Evolutionary conservation across 2,329 filamentous ascomycete genomes (phyloP).

Genomic region (Botrytis elliptica): DNA sequence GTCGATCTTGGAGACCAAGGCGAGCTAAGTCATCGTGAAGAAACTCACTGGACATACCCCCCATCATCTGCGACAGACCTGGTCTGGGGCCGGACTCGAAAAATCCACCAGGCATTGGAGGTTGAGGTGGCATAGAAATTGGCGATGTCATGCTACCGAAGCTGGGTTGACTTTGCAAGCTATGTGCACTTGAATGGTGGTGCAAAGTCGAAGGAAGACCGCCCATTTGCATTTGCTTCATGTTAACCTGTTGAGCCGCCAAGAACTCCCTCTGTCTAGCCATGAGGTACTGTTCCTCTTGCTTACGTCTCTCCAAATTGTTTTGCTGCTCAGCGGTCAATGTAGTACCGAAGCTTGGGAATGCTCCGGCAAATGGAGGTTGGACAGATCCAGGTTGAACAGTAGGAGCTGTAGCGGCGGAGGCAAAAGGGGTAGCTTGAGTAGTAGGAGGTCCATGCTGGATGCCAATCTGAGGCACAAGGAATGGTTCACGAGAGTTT

Average conservation of each 20-base stretch:
- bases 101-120: slow-evolving; percentile 55
- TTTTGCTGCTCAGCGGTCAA: slow-evolving; percentile 98
- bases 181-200: slow-evolving; percentile 93
- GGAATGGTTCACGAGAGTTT: slow-evolving; percentile 94
- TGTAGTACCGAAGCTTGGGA: slow-evolving; percentile 94
- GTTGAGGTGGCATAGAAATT: slow-evolving; percentile 57
- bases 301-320: slow-evolving; percentile 90
- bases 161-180: slow-evolving; percentile 93
- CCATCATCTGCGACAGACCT: slow-evolving; percentile 41
- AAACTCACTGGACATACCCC: slow-evolving; percentile 48
- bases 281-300: slow-evolving; percentile 97
- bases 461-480: slow-evolving; percentile 95
- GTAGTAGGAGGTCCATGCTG: slow-evolving; percentile 74
- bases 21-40: slow-evolving; percentile 74
- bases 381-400: slow-evolving; percentile 65
- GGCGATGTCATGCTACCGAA: slow-evolving; percentile 95
- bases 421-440: slow-evolving; percentile 41
- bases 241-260: slow-evolving; percentile 79
- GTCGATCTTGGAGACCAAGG: slow-evolving; percentile 52
- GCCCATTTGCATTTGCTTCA: slow-evolving; percentile 67
- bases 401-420: slow-evolving; percentile 42
- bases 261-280: slow-evolving; percentile 93
- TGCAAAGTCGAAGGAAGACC: slow-evolving; percentile 61
- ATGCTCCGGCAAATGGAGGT: slow-evolving; percentile 87
- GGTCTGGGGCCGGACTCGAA: slow-evolving; percentile 59